Percentiles rank a stretch among this genome's conserved stretches.
These are phyloP conservation scores for Edaphochlamys debaryana DNA, from an alignment of 139 green algal species.

Conservation along the genomic window DNA sequence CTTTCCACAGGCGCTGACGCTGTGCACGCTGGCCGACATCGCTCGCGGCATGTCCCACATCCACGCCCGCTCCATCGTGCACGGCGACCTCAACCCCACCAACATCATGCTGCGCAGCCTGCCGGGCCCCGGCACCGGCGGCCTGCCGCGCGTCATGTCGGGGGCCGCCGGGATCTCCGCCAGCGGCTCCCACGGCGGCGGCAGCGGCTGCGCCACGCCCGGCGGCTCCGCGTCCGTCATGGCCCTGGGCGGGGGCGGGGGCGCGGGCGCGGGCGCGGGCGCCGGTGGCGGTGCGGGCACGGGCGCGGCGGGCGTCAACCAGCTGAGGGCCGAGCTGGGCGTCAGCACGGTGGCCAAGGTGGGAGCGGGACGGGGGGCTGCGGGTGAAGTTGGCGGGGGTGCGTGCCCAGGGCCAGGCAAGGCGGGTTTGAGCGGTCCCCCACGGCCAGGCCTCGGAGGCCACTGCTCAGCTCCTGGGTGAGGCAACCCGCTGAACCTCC, in stretches of 20 bases:
- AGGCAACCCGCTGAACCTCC: too few species aligned
- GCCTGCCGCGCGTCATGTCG: neutral
- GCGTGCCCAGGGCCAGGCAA: too few species aligned
- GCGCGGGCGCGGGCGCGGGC: neutral
- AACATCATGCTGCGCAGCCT: constrained; percentile 46
- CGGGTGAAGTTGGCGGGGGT: too few species aligned
- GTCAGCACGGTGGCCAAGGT: constrained; percentile 27
- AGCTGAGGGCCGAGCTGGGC: constrained; percentile 5
- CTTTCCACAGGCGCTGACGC: constrained; percentile 20
- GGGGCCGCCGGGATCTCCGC: neutral
- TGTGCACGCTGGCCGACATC: constrained; percentile 42
- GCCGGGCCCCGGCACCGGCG: neutral
- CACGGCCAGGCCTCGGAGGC: too few species aligned
- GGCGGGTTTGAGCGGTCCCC: too few species aligned
- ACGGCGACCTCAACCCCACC: constrained; percentile 56
- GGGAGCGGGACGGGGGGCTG: too few species aligned
- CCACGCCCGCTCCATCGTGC: constrained; percentile 47
- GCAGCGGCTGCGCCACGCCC: neutral
- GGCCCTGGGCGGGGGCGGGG: neutral
- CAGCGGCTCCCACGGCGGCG: neutral
- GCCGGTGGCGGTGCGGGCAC: neutral
- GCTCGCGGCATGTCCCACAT: constrained; percentile 55
- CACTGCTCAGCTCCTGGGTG: too few species aligned
- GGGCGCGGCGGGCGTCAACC: neutral
- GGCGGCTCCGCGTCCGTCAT: neutral